Base-by-base conservation (phyloP, 139 green algal species). In the Protoeuglena noctilucae region DNA sequence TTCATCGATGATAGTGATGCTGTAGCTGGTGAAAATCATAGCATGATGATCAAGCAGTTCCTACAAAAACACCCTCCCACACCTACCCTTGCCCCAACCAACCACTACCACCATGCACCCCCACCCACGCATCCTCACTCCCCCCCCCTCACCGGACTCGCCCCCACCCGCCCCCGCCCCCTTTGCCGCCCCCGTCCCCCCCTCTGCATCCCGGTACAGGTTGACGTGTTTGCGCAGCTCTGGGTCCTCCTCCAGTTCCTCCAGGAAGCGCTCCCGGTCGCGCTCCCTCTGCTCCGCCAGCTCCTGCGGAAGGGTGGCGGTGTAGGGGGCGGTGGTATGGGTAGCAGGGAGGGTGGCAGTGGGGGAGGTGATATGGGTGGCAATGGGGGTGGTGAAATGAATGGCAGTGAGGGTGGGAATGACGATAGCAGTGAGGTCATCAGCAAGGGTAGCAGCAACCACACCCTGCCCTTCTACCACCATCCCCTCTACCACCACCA, bases 231-330 rank as follows among this genome's bases (percentile, higher is more conserved):
- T 24, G 7, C 83, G 75, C 63, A 93, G 63, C 41, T 92, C 84
- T 1, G 72, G 55, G 51, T 90, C 83, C 71, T 87, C 80, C 62
- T 89, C 76, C 31, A 92, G 70, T 58, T 79, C 72, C 59, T 81
- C 48, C 60, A 55, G n/a, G 31, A 40, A 29, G 47, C 45, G 14
- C 48, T 23, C 27, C 31, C 25, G 28, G 54, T 61, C 63, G 18
- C 40, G 61, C 48, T 53, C 53, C 48, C 57, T 54, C 17, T 22
- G 65, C 3, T 31, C 21, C 19, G 16, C 23, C 51, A 28, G 7
- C 9, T 7, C 40, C n/a, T 16, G 46, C 54, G 5, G 28, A 14
- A 25, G n/a, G 7, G 43, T 29, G 30, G 55, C 16, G 28, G 26
- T 17, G 64, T 54, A 5, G 34, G n/a, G n/a, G n/a, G n/a, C n/a